A percentile compares a stretch with the other conserved stretches of the same genome.
phyloP scores from a whole-genome alignment of 1,284 basidiomycete species.

The Leccinum pachyderme region DNA sequence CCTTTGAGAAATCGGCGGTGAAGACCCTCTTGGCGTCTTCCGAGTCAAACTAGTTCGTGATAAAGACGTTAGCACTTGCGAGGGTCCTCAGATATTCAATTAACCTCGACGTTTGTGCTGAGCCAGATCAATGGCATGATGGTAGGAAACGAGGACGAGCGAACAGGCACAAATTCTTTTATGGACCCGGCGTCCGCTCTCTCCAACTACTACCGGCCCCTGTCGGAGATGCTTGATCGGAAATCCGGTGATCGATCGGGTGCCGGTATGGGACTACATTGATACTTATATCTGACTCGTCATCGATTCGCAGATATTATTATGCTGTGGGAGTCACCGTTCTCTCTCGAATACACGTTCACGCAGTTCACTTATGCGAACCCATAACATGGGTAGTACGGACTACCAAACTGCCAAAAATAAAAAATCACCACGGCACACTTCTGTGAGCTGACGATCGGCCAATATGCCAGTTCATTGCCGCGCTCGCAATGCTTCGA shows the following conservation, averaged over 20 bases:
- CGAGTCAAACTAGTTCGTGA: not conserved
- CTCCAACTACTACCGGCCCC: not conserved
- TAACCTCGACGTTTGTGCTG: conserved; percentile 1
- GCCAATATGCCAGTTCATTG: not conserved
- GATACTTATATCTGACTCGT: not conserved
- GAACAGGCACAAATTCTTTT: not conserved
- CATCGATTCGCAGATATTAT: not conserved
- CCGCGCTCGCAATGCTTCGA: not conserved
- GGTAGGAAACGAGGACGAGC: not conserved
- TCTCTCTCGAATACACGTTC: not conserved
- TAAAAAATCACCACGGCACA: not conserved
- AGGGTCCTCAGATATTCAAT: not conserved
- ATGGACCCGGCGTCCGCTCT: not conserved
- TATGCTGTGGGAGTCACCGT: not conserved
- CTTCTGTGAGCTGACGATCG: not conserved
- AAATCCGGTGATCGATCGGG: not conserved
- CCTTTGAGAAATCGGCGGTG: not conserved
- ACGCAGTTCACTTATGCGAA: not conserved
- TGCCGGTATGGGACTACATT: not conserved
- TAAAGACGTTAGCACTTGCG: not conserved
- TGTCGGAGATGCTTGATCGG: not conserved
- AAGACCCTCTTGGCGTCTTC: not conserved
- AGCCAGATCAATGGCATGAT: not conserved
- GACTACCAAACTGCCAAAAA: not conserved
- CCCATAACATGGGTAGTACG: not conserved